Evolutionary conservation across 129 eudicot species (phyloP), one percentile per base, ranked within the genome.

Genomic region (Chrysanthemum seticuspe): DNA sequence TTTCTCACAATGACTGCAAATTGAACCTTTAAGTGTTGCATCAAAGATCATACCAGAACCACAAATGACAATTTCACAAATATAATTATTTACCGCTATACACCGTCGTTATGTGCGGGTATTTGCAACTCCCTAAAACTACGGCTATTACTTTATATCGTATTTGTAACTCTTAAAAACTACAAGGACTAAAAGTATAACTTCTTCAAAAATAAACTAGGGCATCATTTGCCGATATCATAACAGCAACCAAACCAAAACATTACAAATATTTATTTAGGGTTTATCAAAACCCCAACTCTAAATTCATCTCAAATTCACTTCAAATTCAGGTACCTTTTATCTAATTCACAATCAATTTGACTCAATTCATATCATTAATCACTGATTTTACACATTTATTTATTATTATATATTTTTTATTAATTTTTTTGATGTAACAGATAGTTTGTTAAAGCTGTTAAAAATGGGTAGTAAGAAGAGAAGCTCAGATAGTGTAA

Each of bases 81-180:
- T 21, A 0, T 21, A 21, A 21, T 21, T 21, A 21, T 21, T 21
- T 21, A 1, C 21, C 21, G 21, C 21, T 21, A 21, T 21, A 21
- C 21, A 21, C 21, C 21, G 21, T 21, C 21, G 21, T 21, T 21
- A 21, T 21, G 21, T 21, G 21, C 21, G 21, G 21, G 21, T 21
- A 21, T 21, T 21, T 21, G 21, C 21, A 21, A 21, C 21, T 21
- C 21, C 21, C 21, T 21, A 21, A 21, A 21, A 21, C 21, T 21
- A n/a, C n/a, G n/a, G n/a, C 1, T 29, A 29, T 29, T 29, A 29
- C 34, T 29, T 29, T 29, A 2, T 29, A 90, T 71, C 90, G 97
- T 4, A 90, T 94, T 12, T 87, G 87, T 84, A 96, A 93, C 54
- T 90, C 64, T 75, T 90, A 76, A 96, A 90, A 64, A 87, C 21